Conservation (phyloP, 2,329 filamentous ascomycete genomes). For the Diplodia scrobiculata region DNA sequence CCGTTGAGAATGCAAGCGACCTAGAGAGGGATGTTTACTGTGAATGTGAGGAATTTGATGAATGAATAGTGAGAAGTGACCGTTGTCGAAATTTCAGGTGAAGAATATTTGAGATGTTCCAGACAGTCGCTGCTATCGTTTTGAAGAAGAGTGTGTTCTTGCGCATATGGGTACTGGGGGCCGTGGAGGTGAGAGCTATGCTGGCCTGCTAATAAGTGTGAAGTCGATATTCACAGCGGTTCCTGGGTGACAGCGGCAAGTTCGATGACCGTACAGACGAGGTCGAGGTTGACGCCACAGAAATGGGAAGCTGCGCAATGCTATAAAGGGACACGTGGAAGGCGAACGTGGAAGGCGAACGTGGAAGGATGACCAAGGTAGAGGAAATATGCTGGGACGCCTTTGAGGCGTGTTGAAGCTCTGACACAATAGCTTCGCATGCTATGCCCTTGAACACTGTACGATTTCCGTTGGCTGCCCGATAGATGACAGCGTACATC, state of each 20-base stretch:
- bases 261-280: background rate
- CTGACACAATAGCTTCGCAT: background rate
- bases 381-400: background rate
- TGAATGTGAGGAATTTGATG: background rate
- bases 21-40: background rate
- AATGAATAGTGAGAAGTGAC: background rate
- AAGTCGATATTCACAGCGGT: background rate
- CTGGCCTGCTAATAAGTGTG: background rate
- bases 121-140: background rate
- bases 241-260: background rate
- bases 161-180: background rate
- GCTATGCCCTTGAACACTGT: too few species aligned
- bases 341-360: background rate
- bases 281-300: background rate
- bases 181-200: background rate
- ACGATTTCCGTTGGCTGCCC: too few species aligned
- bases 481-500: background rate
- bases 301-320: background rate
- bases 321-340: background rate
- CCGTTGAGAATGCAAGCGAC: background rate
- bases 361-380: background rate
- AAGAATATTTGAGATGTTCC: background rate
- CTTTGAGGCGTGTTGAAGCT: background rate
- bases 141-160: background rate
- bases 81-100: background rate